These are phyloP conservation scores for Sungouiozyma ichnusensis DNA, from an alignment of 805 yeast species.

Conservation along the genomic window DNA sequence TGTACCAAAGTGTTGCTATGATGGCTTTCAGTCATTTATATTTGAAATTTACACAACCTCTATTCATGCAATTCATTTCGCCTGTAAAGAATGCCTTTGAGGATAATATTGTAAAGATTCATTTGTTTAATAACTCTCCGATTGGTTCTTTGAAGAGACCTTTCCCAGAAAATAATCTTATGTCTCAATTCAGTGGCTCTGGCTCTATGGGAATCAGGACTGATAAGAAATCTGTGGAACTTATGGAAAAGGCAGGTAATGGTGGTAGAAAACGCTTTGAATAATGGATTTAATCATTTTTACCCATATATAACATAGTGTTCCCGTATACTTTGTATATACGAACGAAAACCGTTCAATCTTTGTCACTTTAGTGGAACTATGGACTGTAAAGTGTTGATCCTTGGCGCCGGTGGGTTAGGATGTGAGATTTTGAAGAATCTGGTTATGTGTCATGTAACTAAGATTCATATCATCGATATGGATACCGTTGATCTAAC, in stretches of 20 bases:
- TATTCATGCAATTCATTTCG: conserved; percentile 86
- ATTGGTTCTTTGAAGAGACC: conserved; percentile 92
- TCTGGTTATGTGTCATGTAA: conserved; percentile 46
- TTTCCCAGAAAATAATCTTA: conserved; percentile 66
- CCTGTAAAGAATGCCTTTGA: conserved; percentile 87
- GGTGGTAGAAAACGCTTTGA: conserved; percentile 81
- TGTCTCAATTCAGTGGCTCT: conserved; percentile 47
- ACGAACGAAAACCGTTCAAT: too few species aligned
- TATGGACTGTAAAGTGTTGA: conserved; percentile 38
- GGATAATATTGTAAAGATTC: conserved; percentile 83
- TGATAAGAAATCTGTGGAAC: conserved; percentile 77
- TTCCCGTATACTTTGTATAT: neutral
- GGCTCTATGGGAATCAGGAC: conserved; percentile 46
- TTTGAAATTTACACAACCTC: conserved; percentile 95
- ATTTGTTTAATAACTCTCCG: conserved; percentile 60
- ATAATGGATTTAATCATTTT: conserved; percentile 18
- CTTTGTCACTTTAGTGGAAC: too few species aligned
- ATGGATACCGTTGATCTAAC: conserved; percentile 88
- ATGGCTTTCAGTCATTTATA: conserved; percentile 97
- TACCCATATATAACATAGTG: neutral
- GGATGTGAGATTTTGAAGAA: conserved; percentile 87
- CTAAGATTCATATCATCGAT: conserved; percentile 77
- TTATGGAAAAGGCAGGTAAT: conserved; percentile 73
- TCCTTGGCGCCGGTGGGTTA: conserved; percentile 92
- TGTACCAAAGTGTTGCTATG: conserved; percentile 86